phyloP scores from a whole-genome alignment of 257 asterid genomes.

The Ilex aquifolium region DNA sequence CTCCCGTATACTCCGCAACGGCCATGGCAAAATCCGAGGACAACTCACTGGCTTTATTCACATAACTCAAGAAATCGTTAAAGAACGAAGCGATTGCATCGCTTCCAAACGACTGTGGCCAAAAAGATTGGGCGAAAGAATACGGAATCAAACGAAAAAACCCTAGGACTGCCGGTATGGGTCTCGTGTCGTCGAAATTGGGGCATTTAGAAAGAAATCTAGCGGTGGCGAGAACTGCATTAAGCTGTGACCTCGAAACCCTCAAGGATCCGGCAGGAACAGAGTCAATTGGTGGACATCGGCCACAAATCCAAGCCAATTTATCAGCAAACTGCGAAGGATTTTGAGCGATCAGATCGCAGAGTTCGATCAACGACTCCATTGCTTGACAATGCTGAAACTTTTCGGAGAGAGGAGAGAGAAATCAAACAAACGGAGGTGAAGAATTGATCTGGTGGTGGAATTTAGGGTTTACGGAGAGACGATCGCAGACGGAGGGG shows the following conservation, averaged over 20 bases:
- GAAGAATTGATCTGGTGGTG: no score
- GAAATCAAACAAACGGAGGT: no score
- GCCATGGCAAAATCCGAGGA: constrained; percentile 64
- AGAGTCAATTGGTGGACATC: constrained; percentile 45
- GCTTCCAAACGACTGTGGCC: constrained; percentile 78
- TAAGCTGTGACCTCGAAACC: constrained; percentile 83
- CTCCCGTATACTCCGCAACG: constrained; percentile 75
- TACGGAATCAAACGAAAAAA: constrained; percentile 75
- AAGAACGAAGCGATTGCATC: constrained; percentile 65
- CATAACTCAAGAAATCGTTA: constrained; percentile 48
- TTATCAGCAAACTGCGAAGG: constrained; percentile 62
- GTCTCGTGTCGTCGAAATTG: constrained; percentile 47
- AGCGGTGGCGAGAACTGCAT: constrained; percentile 70
- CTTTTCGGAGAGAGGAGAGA: no score
- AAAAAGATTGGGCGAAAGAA: constrained; percentile 53
- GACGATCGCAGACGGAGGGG: background rate
- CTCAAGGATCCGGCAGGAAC: constrained; percentile 68
- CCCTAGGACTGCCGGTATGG: constrained; percentile 65
- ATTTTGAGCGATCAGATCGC: constrained; percentile 69
- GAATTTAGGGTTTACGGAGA: background rate
- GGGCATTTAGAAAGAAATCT: constrained; percentile 78
- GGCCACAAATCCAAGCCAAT: constrained; percentile 80
- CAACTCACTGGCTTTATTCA: constrained; percentile 49
- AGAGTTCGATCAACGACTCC: constrained; percentile 85
- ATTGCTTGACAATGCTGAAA: constrained; percentile 10